A percentile compares a stretch with the other conserved stretches of the same genome.
These are phyloP conservation scores for Gentiana macrophylla DNA, from an alignment of 257 asterid genomes.

Conservation along the genomic window DNA sequence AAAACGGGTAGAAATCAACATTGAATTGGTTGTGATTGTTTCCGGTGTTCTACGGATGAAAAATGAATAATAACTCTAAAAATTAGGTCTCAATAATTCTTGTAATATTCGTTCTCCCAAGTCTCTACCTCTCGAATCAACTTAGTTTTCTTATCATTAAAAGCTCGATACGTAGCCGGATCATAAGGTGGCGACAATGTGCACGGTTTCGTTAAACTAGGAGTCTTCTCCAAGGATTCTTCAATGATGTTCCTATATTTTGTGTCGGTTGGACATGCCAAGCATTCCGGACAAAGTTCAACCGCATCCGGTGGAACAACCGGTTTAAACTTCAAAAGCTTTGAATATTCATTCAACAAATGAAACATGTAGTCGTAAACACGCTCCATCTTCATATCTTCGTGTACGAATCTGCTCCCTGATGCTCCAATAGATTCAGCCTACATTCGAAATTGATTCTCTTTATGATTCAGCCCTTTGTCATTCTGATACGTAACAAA, in stretches of 20 bases:
- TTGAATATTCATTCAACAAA: slow-evolving; percentile 60
- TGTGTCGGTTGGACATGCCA: slow-evolving; percentile 49
- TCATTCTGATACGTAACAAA: too few species aligned
- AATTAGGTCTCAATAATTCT: slow-evolving; percentile 7
- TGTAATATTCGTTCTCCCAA: slow-evolving; percentile 56
- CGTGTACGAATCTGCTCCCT: slow-evolving; percentile 66
- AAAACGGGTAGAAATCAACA: too few species aligned
- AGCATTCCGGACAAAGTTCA: slow-evolving; percentile 56
- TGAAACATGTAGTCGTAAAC: slow-evolving; percentile 74
- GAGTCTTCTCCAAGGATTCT: slow-evolving; percentile 52
- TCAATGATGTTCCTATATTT: slow-evolving; percentile 57
- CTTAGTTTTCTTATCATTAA: slow-evolving; percentile 29
- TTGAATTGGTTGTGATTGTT: too few species aligned
- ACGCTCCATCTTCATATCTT: slow-evolving; percentile 65
- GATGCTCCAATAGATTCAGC: slow-evolving; percentile 63
- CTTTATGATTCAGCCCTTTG: too few species aligned
- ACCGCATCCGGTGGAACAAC: slow-evolving; percentile 37
- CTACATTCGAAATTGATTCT: slow-evolving; percentile 17
- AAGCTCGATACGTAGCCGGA: slow-evolving; percentile 30
- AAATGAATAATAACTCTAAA: too few species aligned
- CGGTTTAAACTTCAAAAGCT: slow-evolving; percentile 59
- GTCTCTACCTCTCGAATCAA: slow-evolving; percentile 48
- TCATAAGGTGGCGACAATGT: slow-evolving; percentile 58
- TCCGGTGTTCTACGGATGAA: too few species aligned
- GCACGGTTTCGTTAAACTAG: slow-evolving; percentile 56